Evolutionary conservation across 2,329 filamentous ascomycete species (phyloP), one percentile per base, ranked within the genome.

Genomic region (Fusarium sarcochroum): DNA sequence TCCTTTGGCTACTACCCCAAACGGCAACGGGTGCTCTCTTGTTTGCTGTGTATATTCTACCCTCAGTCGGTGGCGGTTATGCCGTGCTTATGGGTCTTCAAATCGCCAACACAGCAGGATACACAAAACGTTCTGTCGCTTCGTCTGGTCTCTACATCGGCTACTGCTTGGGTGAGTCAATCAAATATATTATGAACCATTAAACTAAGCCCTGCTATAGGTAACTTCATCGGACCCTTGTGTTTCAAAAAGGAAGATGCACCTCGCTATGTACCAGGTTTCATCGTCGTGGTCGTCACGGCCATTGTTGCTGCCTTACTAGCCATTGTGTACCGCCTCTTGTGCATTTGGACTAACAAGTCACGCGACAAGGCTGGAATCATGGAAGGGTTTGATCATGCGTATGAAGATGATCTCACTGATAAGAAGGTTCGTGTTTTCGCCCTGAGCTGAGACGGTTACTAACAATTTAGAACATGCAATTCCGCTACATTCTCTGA

Each of bases 351-450:
- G 76, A 77, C 82, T 13, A 86, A 86, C 63, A 74, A 71, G 18
- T 76, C 73, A 56, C 78, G 83, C 25, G 83, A 86, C 59, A 75
- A 74, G 46, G 68, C 79, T 3, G 82, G 82, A 4, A 78, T 76
- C 11, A 55, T 77, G n/a, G 84, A 86, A 72, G 83, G 78, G 2
- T 86, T 81, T 46, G 84, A 86, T 45, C 80, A 86, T 69, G 84
- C 84, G 1, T 86, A 84, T 58, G 82, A 86, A 50, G 84, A 86
- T 71, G 83, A 85, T 63, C 75, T 85, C 41, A 86, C 83, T 7
- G 83, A 86, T 68, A 79, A 73, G 47, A 79, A 72, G 65, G 69
- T 63, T 41, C 34, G 63, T 54, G 1, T 4, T 13, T 1, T 17
- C 11, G 11, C n/a, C 3, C 10, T 1, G 1, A 4, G 4, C 8